Percentiles rank a stretch among this genome's conserved stretches.
Conservation (phyloP, 2,329 filamentous ascomycete species). For the Neofusicoccum cordaticola region DNA sequence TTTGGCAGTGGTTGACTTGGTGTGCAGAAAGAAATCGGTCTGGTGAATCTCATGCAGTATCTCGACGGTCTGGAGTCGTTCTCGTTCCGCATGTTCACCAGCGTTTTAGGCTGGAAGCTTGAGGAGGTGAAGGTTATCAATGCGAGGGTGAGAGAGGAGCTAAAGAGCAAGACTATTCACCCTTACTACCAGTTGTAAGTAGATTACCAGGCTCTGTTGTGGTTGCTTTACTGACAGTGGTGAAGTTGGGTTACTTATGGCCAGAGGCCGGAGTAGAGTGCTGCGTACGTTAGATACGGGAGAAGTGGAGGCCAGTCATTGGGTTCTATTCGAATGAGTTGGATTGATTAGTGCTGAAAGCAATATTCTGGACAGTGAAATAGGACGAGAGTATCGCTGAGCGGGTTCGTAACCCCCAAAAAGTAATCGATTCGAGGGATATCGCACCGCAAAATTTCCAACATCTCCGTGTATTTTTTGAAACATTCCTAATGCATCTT, state of each 20-base stretch:
- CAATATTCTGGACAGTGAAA: too few species aligned
- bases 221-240: neutral
- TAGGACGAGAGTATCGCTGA: too few species aligned
- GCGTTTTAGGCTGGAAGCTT: slow-evolving; percentile 41
- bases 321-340: too few species aligned
- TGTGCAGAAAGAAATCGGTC: slow-evolving; percentile 16
- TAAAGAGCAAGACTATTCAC: slow-evolving; percentile 30
- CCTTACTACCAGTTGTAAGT: slow-evolving; percentile 31
- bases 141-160: slow-evolving; percentile 27
- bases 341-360: too few species aligned
- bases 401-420: too few species aligned
- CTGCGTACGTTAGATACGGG: too few species aligned
- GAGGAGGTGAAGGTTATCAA: slow-evolving; percentile 45
- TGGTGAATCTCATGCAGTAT: slow-evolving; percentile 40
- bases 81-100: slow-evolving; percentile 41
- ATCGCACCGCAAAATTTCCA: too few species aligned
- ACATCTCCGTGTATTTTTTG: too few species aligned
- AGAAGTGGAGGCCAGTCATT: too few species aligned
- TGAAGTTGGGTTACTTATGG: neutral
- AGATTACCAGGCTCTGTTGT: neutral
- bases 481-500: too few species aligned
- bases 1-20: neutral
- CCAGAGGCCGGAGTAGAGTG: neutral
- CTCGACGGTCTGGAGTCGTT: slow-evolving; percentile 43
- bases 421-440: too few species aligned